phyloP scores from a whole-genome alignment of 257 asterid genomes.

The Nicotiana sylvestris region DNA sequence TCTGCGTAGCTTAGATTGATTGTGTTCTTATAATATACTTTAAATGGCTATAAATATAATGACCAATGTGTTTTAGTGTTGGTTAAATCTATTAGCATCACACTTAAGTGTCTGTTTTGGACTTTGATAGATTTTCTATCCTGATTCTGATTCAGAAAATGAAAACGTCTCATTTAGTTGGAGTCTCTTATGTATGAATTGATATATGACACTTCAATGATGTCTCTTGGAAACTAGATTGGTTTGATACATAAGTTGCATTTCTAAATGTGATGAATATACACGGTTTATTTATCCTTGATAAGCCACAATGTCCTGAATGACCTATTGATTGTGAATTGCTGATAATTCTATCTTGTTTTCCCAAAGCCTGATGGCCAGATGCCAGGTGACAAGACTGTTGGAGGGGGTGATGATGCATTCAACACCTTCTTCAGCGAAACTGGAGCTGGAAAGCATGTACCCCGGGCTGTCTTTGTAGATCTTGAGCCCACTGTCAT shows the following conservation, averaged over 20 bases:
- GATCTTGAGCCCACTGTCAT: slow-evolving; percentile 32
- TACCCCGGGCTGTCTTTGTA: slow-evolving; percentile 23
- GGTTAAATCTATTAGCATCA: neutral
- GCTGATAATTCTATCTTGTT: neutral
- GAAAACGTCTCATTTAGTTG: neutral
- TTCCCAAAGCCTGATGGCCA: slow-evolving; percentile 24
- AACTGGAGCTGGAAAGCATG: slow-evolving; percentile 29
- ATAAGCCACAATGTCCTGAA: too few species aligned
- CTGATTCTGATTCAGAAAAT: too few species aligned
- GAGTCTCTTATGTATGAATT: neutral
- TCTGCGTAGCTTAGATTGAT: neutral
- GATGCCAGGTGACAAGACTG: slow-evolving; percentile 24
- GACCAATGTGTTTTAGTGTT: neutral
- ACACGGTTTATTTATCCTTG: too few species aligned
- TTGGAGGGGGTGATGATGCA: slow-evolving; percentile 27
- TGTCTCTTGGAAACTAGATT: neutral
- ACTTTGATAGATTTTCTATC: too few species aligned
- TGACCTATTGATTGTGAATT: neutral
- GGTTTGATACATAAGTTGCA: neutral
- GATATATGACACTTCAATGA: neutral
- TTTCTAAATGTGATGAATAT: too few species aligned
- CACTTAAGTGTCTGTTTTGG: too few species aligned
- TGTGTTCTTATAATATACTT: neutral
- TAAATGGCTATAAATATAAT: neutral
- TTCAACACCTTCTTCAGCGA: slow-evolving; percentile 29